Conservation (phyloP, 805 yeast species). For the Komagataella kurtzmanii region DNA sequence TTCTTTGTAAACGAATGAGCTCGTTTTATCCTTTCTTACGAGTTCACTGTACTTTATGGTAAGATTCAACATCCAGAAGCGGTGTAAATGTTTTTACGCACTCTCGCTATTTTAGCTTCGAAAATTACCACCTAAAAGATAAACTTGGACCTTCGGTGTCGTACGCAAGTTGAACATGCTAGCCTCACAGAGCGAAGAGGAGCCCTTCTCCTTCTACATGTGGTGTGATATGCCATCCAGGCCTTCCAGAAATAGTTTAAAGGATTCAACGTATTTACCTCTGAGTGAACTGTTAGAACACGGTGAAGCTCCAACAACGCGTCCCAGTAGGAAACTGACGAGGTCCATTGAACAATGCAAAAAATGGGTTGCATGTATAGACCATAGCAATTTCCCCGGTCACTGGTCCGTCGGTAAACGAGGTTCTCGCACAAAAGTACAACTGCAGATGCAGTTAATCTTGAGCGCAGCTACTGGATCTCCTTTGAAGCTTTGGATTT, state of each 20-base stretch:
- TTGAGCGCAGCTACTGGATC: not conserved
- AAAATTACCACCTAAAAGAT: not conserved
- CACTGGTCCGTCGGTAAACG: constrained; percentile 15
- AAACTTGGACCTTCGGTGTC: not conserved
- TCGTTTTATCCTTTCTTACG: not conserved
- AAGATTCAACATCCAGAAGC: not conserved
- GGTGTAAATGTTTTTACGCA: not conserved
- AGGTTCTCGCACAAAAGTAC: not conserved
- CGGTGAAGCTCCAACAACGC: not conserved
- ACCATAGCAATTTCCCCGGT: constrained; percentile 20
- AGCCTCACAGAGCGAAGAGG: not conserved
- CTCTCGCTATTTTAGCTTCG: not conserved
- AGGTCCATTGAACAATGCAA: not conserved
- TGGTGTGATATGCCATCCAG: not conserved
- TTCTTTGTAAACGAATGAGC: not conserved
- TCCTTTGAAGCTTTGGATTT: not conserved
- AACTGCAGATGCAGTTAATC: not conserved
- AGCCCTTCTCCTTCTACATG: not conserved
- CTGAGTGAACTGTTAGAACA: not conserved
- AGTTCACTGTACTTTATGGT: not conserved
- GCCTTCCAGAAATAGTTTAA: not conserved
- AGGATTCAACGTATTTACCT: not conserved
- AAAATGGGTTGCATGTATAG: constrained; percentile 10
- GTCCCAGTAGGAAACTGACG: not conserved
- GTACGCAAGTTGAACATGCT: not conserved